Base-by-base conservation (phyloP, 83 land plant genomes). In the Picea abies region DNA sequence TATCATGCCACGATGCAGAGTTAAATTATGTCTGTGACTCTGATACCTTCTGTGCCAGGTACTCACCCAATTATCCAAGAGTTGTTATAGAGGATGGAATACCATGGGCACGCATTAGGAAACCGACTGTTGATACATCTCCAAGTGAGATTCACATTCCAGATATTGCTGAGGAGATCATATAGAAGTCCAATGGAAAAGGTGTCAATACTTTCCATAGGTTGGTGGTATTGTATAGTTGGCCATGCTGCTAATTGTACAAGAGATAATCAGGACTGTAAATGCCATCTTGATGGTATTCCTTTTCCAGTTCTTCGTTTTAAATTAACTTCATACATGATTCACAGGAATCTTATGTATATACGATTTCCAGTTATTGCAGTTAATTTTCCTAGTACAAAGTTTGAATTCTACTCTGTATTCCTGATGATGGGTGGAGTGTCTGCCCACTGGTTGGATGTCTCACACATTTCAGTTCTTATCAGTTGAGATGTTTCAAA, bases 161-260 rank as follows among this genome's bases (percentile, higher is more conserved):
- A 20, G 60, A 76, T 76, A 29, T 76, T 52, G 1, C 2, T 23
- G 61, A 76, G 35, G 61, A 49, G 78, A 76, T 76, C 60, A 76
- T 52, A 76, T 76, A 76, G 78, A 76, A 76, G 61, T 76, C 17
- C 78, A 76, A 52, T 76, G 78, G 78, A 76, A 23, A 76, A 12
- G 17, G 19, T 4, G 60, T 52, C 61, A 1, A 22, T 11, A 5
- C 17, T 52, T 12, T 22, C 61, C 61, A 22, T 76, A 88, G 90
- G 90, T 37, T 88, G 90, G 90, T 88, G 90, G 90, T 88, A 88
- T 65, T 89, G 90, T 63, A 72, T 88, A 29, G 89, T 88, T 35
- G 90, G 90, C 6, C 90, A 88, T 61, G 65, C 78, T 4, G 89
- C 86, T 76, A 77, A 58, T 29, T 88, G 90, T 73, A 65, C 32